Conservation (phyloP, 2,329 filamentous ascomycete species). For the Scytalidium lignicola region DNA sequence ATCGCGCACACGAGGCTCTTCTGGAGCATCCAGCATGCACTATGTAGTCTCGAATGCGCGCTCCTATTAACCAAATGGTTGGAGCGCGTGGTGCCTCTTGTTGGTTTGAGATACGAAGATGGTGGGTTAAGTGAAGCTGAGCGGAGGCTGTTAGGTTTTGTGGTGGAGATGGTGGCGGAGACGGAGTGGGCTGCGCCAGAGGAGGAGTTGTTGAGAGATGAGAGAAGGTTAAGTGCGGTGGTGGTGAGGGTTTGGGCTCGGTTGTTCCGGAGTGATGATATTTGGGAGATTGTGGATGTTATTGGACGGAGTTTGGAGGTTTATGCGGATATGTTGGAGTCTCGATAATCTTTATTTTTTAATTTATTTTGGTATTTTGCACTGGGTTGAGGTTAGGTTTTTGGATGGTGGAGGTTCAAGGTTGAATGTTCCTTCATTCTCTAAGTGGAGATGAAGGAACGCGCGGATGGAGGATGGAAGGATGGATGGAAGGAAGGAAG, state of each 20-base stretch:
- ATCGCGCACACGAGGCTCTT: slow-evolving; percentile 56
- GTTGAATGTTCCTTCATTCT: too few relatives aligned
- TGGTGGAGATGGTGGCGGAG: slow-evolving; percentile 55
- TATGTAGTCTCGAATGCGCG: slow-evolving; percentile 58
- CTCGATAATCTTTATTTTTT: neutral
- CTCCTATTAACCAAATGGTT: slow-evolving; percentile 50
- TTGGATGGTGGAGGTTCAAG: too few relatives aligned
- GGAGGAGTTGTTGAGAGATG: slow-evolving; percentile 28
- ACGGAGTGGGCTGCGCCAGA: slow-evolving; percentile 58
- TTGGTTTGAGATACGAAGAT: neutral
- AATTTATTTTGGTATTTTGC: too few relatives aligned
- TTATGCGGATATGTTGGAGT: neutral
- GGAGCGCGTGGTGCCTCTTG: neutral
- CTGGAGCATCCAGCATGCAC: slow-evolving; percentile 59
- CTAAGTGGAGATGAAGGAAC: too few relatives aligned
- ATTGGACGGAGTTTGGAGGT: slow-evolving; percentile 52
- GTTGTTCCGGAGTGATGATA: slow-evolving; percentile 53
- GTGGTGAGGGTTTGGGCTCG: slow-evolving; percentile 58
- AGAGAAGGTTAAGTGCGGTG: slow-evolving; percentile 47
- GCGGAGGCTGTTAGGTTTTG: slow-evolving; percentile 48
- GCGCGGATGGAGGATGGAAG: too few relatives aligned
- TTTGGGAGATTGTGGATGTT: slow-evolving; percentile 55
- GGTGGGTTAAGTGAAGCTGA: slow-evolving; percentile 27
- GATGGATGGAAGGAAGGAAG: too few relatives aligned
- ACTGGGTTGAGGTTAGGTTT: too few relatives aligned